Evolutionary conservation across 2,329 filamentous ascomycete genomes (phyloP).

Genomic region (Incumbomyces lentus): DNA sequence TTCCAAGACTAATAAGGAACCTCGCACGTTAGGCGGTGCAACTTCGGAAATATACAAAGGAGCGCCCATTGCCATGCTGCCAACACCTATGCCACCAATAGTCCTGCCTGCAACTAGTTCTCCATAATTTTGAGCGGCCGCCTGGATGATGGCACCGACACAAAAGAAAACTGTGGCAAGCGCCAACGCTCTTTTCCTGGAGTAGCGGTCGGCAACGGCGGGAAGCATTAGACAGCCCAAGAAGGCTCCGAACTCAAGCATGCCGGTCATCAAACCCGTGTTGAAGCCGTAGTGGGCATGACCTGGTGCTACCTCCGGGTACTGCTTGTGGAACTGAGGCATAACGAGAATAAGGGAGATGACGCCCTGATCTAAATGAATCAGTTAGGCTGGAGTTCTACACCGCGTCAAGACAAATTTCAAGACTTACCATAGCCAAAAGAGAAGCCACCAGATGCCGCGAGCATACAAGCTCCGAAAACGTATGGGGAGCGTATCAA

Average conservation of each 20-base stretch:
- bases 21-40: conserved; percentile 19
- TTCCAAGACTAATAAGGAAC: conserved; percentile 35
- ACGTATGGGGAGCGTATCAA: too few species aligned
- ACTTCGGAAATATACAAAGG: conserved; percentile 17
- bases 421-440: conserved; percentile 29
- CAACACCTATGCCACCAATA: conserved; percentile 33
- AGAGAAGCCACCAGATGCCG: conserved; percentile 17
- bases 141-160: conserved; percentile 33
- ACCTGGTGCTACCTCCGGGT: too few species aligned
- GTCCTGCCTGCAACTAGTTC: conserved; percentile 8
- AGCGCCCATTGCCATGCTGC: conserved; percentile 10
- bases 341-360: too few species aligned
- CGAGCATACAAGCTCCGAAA: too few species aligned
- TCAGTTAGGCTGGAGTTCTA: too few species aligned
- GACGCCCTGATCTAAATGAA: background rate
- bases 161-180: conserved; percentile 25
- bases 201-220: background rate
- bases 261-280: too few species aligned
- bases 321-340: too few species aligned
- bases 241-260: background rate
- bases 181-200: background rate
- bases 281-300: too few species aligned
- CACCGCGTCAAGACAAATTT: background rate
- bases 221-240: conserved; percentile 1
- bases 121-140: conserved; percentile 4